Base-by-base conservation (phyloP, 2,329 filamentous ascomycete genomes). In the Hyphodiscus sp. region DNA sequence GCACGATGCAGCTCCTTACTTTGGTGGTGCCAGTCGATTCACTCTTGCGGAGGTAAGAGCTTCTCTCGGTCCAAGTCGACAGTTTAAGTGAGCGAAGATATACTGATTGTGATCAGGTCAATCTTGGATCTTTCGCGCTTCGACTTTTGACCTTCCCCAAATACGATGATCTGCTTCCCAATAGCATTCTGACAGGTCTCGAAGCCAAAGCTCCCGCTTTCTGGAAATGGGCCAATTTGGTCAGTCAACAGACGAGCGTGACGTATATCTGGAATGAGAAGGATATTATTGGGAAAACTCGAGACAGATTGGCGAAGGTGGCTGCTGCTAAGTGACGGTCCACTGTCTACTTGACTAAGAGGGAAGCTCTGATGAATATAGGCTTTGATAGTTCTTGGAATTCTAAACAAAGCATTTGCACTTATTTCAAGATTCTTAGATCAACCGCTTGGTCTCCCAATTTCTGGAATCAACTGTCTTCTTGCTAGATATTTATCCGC, bases 31-130 rank as follows among this genome's bases (percentile, higher is more conserved):
- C 49, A 73, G 79, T 19, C 81, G 73, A 65, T 65, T 91, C 42
- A 92, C 87, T 0, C 69, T 91, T 38, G 89, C 84, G 11, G 89
- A 94, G 79, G 87, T 88, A 70, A 56, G 71, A 57, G 23, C 20
- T 41, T 50, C 19, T 41, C 20, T 9, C 42, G 30, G 45, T 13
- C 20, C 13, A 7, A 20, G 16, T 15, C 9, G 1, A 13, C 20
- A 2, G 6, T 41, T n/a, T 18, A 4, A 29, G 29, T 45, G 10
- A 33, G 10, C 7, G 5, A 20, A 46, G 5, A 19, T 46, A n/a
- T 43, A 6, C 7, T 23, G 18, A 44, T 20, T 43, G 18, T 16
- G 19, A 45, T 43, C 53, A 84, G 82, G 83, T 79, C 15, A 72
- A 83, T 54, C 79, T 77, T 1, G 86, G 81, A 0, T 83, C 86